Conservation (phyloP, 768 basidiomycete species). For the Xanthoconium purpureum region DNA sequence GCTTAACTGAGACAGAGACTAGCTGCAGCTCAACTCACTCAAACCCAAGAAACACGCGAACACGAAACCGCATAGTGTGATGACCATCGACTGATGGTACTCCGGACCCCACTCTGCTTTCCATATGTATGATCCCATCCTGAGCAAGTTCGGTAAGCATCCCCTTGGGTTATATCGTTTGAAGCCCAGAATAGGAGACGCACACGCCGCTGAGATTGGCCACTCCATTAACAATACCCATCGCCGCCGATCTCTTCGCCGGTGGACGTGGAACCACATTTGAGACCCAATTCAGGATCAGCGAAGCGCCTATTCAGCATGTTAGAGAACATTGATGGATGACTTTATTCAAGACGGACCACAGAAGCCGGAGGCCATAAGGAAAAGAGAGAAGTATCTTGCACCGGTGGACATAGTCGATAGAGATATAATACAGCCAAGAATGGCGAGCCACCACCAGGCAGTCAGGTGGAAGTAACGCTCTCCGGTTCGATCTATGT, state of each 20-base stretch:
- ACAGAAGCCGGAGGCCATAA: constrained; percentile 56
- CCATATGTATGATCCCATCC: constrained; percentile 63
- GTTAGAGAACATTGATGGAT: neutral
- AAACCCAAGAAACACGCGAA: constrained; percentile 33
- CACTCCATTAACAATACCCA: constrained; percentile 59
- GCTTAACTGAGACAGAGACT: too few relatives aligned
- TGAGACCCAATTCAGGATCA: constrained; percentile 59
- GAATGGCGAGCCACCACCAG: constrained; percentile 57
- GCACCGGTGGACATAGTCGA: constrained; percentile 50
- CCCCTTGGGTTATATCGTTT: neutral
- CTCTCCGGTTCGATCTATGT: constrained; percentile 55
- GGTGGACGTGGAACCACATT: constrained; percentile 61
- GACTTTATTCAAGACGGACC: constrained; percentile 23
- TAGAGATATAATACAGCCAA: constrained; percentile 58
- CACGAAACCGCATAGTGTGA: constrained; percentile 38
- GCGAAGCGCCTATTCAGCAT: constrained; percentile 33
- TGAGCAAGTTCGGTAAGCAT: constrained; percentile 18
- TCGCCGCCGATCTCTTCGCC: constrained; percentile 49
- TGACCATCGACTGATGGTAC: constrained; percentile 62
- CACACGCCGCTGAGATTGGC: constrained; percentile 59
- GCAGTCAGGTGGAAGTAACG: constrained; percentile 58
- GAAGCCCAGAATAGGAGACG: constrained; percentile 15
- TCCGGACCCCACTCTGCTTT: constrained; percentile 56
- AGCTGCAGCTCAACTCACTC: constrained; percentile 24
- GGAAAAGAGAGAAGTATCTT: constrained; percentile 60